phyloP scores from a whole-genome alignment of 331 rosid genomes.

The Phaseolus coccineus region DNA sequence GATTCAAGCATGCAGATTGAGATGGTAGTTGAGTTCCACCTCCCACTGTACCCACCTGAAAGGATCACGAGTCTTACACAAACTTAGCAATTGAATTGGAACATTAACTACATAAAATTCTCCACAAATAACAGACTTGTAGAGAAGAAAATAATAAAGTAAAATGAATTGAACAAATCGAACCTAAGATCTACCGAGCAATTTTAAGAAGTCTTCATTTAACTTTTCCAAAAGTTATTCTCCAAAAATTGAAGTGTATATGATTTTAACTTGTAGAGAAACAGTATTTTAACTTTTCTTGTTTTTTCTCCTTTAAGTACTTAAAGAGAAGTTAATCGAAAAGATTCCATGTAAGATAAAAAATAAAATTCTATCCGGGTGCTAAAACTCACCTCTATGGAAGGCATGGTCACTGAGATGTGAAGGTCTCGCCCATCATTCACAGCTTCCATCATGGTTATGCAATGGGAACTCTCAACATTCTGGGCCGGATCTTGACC shows the following conservation, averaged over 20 bases:
- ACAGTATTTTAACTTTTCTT: neutral
- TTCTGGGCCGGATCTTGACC: conserved; percentile 97
- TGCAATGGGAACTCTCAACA: conserved; percentile 90
- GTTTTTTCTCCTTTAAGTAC: neutral
- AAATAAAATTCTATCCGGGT: neutral
- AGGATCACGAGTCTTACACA: conserved; percentile 3
- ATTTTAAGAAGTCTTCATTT: neutral
- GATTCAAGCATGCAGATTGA: conserved; percentile 86
- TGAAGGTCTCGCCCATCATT: conserved; percentile 86
- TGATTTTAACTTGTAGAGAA: too few species aligned
- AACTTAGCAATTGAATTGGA: conserved; percentile 10
- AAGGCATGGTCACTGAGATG: conserved; percentile 88
- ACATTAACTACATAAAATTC: conserved; percentile 1
- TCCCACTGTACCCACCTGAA: conserved; percentile 84
- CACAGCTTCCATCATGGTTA: conserved; percentile 84
- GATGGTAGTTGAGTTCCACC: conserved; percentile 96
- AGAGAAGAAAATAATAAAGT: neutral
- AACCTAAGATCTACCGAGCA: neutral
- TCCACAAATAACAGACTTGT: neutral
- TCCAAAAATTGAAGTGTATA: neutral
- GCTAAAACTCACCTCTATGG: conserved; percentile 72
- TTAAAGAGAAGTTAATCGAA: too few species aligned
- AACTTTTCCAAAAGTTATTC: neutral
- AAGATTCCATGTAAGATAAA: neutral
- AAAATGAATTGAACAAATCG: neutral